Conservation (phyloP, 2,329 filamentous ascomycete genomes). For the Microascus cirrosus region DNA sequence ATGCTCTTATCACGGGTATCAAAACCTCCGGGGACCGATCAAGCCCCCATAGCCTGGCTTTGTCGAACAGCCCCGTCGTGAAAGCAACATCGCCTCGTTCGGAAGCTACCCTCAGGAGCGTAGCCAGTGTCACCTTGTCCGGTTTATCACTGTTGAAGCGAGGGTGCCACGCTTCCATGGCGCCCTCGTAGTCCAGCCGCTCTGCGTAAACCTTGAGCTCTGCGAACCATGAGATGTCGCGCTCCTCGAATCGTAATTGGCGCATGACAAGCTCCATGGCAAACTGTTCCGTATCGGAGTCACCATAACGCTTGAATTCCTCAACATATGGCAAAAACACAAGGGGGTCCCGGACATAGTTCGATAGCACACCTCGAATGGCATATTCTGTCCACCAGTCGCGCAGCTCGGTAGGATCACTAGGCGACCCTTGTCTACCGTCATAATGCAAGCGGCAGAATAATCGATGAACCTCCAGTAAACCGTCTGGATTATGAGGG, state of each 20-base stretch:
- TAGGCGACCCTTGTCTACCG: background rate
- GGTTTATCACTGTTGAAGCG: conserved; percentile 41
- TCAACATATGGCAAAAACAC: background rate
- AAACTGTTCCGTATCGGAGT: conserved; percentile 4
- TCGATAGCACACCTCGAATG: background rate
- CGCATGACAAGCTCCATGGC: background rate
- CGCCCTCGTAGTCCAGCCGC: conserved; percentile 54
- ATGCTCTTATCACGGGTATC: conserved; percentile 55
- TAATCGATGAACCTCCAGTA: background rate
- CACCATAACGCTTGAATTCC: conserved; percentile 3
- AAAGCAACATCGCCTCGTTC: conserved; percentile 62
- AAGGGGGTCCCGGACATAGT: background rate
- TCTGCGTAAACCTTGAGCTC: conserved; percentile 61
- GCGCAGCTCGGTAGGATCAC: background rate
- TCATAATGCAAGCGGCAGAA: conserved; percentile 1
- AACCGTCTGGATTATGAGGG: background rate
- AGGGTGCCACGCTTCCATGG: conserved; percentile 50
- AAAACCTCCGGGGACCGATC: conserved; percentile 45
- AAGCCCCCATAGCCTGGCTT: conserved; percentile 44
- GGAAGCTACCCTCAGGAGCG: conserved; percentile 62
- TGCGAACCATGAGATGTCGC: conserved; percentile 56
- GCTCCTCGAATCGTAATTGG: too few species aligned
- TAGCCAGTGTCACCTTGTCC: conserved; percentile 55
- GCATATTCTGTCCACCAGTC: conserved; percentile 2
- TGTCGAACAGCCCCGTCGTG: conserved; percentile 52